Evolutionary conservation across 2,329 filamentous ascomycete genomes (phyloP).

Genomic region (Neocatenulostroma microsporum): DNA sequence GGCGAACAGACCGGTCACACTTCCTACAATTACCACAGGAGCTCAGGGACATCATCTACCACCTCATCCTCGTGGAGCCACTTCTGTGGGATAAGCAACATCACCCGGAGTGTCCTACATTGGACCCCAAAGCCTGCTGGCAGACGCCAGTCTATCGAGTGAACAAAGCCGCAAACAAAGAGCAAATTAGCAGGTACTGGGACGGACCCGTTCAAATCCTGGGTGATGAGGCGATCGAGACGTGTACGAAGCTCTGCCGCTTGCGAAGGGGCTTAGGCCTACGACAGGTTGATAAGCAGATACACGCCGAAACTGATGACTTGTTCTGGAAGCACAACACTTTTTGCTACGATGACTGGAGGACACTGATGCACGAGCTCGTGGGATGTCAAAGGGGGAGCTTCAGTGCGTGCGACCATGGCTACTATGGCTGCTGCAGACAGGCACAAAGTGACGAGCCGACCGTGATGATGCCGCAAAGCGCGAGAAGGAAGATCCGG

Average conservation of each 20-base stretch:
- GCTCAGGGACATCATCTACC: background rate
- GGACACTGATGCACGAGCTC: background rate
- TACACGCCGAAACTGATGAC: background rate
- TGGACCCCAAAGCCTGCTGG: background rate
- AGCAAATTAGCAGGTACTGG: no score
- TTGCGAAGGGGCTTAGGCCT: background rate
- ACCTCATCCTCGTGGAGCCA: background rate
- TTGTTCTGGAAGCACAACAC: background rate
- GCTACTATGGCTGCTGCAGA: no score
- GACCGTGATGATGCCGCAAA: no score
- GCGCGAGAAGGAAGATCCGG: background rate
- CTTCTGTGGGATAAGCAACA: background rate
- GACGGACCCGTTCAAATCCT: no score
- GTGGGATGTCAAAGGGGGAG: background rate
- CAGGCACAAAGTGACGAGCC: no score
- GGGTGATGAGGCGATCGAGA: no score
- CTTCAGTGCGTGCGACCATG: no score
- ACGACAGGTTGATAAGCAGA: background rate
- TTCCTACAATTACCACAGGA: background rate
- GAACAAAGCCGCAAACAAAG: no score
- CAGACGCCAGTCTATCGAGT: constrained; percentile 1
- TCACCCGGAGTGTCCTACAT: background rate
- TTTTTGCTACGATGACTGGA: background rate
- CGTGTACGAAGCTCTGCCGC: no score
- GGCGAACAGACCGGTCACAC: background rate